phyloP scores from a whole-genome alignment of 371 early-diverging fungal genomes.

The Entomophthora muscae region DNA sequence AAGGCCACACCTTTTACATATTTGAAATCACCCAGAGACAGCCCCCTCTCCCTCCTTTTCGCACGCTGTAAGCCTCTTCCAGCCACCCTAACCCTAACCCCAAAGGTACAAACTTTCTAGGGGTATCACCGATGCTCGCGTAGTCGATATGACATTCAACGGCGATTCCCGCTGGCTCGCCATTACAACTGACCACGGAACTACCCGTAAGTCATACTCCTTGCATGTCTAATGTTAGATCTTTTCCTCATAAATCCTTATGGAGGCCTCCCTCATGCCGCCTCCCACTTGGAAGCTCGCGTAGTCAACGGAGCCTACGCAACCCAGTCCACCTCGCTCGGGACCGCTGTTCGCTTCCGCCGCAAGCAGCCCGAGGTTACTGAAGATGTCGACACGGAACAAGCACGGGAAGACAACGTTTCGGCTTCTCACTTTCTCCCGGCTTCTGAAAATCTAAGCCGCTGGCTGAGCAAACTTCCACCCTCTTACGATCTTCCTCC shows the following conservation, averaged over 20 bases:
- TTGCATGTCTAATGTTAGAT: constrained; percentile 12
- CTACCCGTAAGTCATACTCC: constrained; percentile 26
- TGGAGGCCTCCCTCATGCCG: constrained; percentile 42
- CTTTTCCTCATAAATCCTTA: constrained; percentile 50
- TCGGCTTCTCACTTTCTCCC: not conserved
- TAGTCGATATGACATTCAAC: constrained; percentile 51
- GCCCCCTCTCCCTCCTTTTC: not conserved
- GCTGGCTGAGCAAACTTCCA: constrained; percentile 4
- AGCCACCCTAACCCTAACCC: constrained; percentile 26
- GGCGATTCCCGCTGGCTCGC: constrained; percentile 61
- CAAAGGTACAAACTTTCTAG: constrained; percentile 49
- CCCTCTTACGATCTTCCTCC: constrained; percentile 1
- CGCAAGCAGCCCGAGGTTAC: not conserved
- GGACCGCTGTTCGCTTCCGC: not conserved
- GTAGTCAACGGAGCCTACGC: constrained; percentile 5
- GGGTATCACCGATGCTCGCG: constrained; percentile 57
- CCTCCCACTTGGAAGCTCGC: constrained; percentile 24
- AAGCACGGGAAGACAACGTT: not conserved
- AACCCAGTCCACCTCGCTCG: not conserved
- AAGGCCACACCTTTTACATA: constrained; percentile 57
- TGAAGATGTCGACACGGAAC: not conserved
- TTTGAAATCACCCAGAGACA: constrained; percentile 23
- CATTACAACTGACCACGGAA: constrained; percentile 57
- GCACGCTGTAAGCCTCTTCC: constrained; percentile 9
- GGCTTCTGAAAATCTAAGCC: not conserved